Base-by-base conservation (phyloP, 306 rosid genomes). In the Castanea crenata region DNA sequence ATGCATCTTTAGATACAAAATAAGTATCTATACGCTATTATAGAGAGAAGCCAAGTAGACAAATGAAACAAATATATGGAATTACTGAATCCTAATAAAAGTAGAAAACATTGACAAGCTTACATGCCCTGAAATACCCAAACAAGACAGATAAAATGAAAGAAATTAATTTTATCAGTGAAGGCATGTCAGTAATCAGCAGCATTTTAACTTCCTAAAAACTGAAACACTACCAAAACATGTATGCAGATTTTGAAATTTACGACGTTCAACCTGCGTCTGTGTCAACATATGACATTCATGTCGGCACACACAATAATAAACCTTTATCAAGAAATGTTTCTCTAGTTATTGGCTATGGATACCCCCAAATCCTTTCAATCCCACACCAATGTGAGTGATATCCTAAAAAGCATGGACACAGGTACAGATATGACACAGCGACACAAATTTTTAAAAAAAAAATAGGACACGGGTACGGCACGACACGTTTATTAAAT, bases 11-110 rank as follows among this genome's bases (percentile, higher is more conserved):
- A 21, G 72, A 76, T 29, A 27, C 57, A 35, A 0, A 16, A 19
- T 2, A 21, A 19, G 19, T 69, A 8, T 16, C 46, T 15, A 78
- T 51, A 65, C 72, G 9, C 23, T 41, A 34, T 44, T 10, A 83
- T 46, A 32, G 54, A 69, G 27, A 55, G 27, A 71, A 71, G 68
- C 19, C 63, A 76, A 18, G 31, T 55, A 72, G 52, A 16, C 44
- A 19, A 41, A 78, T 55, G 56, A 80, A 44, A 73, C 38, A 65
- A 74, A 79, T 44, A 49, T 34, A 71, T 19, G 72, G 12, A 62
- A 73, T 59, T 44, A 16, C 67, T 71, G 19, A 56, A 78, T 69
- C 57, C 46, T 19, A 58, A 59, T 63, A 80, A 69, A 41, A 41
- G 46, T 8, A 41, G 46, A 41, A 41, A 16, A 19, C 56, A 71